Evolutionary conservation across 192 early-diverging fungal species (phyloP).

Genomic region (Coemansia guatemalensis): DNA sequence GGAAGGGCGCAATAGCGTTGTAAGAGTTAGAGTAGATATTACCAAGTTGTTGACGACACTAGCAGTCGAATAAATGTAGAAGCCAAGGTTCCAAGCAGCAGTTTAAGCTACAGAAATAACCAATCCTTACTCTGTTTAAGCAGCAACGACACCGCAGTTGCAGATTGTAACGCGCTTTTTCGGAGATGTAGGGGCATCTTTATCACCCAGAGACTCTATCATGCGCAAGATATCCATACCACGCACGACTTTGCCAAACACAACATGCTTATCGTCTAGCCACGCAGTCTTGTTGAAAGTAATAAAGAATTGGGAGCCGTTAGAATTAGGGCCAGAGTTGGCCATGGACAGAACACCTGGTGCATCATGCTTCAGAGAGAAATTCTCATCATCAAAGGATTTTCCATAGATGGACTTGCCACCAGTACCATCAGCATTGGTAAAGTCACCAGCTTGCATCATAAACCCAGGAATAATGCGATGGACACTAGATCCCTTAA

Average conservation of each 20-base stretch:
- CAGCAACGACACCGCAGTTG: conserved; percentile 14
- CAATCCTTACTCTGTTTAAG: no score
- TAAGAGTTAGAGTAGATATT: no score
- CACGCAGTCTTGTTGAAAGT: conserved; percentile 72
- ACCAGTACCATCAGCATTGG: conserved; percentile 73
- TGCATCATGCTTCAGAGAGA: conserved; percentile 66
- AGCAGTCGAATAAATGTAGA: no score
- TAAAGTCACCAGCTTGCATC: conserved; percentile 89
- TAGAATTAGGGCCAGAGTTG: conserved; percentile 74
- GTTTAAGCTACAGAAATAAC: no score
- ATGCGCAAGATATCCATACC: conserved; percentile 83
- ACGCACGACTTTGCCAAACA: conserved; percentile 74
- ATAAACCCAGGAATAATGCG: conserved; percentile 85
- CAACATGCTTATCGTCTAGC: conserved; percentile 78
- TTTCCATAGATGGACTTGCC: conserved; percentile 80
- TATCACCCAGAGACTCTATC: conserved; percentile 62
- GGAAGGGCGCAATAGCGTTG: no score
- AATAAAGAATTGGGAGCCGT: conserved; percentile 87
- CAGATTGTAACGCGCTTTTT: conserved; percentile 34
- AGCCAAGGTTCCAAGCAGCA: no score
- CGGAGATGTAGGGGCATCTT: conserved; percentile 25
- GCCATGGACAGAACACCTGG: conserved; percentile 79
- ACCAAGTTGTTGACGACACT: no score
- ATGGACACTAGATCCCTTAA: conserved; percentile 77
- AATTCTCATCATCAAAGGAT: conserved; percentile 79